phyloP scores from a whole-genome alignment of 2,329 filamentous ascomycete species.

The Aspergillus pseudoviridinutans region DNA sequence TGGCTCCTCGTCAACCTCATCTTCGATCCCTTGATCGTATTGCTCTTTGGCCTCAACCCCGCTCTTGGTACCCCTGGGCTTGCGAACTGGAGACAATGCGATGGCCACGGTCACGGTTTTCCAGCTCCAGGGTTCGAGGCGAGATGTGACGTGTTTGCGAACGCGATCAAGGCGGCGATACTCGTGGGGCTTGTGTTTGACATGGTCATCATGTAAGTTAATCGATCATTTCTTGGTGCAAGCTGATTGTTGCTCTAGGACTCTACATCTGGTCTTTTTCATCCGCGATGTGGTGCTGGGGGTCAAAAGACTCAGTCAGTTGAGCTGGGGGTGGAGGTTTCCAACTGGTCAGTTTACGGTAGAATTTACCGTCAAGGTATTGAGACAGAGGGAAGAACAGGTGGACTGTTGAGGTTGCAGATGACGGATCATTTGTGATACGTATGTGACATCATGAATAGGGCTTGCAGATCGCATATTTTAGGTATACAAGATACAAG shows the following conservation, averaged over 20 bases:
- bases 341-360: background rate
- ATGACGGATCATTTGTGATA: no score
- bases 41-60: background rate
- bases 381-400: background rate
- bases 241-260: background rate
- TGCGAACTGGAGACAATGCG: background rate
- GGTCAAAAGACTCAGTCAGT: background rate
- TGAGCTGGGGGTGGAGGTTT: background rate
- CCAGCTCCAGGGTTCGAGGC: background rate
- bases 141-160: background rate
- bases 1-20: background rate
- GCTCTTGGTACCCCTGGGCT: fast-evolving
- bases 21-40: background rate
- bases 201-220: background rate
- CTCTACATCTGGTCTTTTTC: background rate
- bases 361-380: background rate
- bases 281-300: background rate
- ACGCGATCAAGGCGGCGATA: background rate
- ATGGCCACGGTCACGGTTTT: background rate
- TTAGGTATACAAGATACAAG: no score
- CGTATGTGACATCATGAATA: no score
- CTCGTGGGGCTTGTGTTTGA: background rate
- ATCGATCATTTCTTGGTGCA: background rate
- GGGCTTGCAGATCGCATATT: no score
- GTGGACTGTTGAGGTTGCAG: no score